Conservation (phyloP, 345 rosid species). For the Gossypium rotundifolium region DNA sequence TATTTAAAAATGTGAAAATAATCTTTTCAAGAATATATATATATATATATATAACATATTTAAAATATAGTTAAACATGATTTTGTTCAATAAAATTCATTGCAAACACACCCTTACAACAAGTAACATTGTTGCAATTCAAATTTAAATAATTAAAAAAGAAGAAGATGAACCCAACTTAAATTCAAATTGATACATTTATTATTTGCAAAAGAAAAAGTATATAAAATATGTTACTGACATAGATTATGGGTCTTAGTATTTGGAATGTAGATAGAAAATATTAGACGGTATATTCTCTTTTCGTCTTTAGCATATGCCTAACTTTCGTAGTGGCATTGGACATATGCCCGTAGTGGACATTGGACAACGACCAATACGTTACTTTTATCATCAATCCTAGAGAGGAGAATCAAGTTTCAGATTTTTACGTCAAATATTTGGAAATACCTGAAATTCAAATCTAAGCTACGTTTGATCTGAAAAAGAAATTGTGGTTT, state of each 20-base stretch:
- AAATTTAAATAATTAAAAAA: too few relatives aligned
- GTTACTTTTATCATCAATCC: neutral
- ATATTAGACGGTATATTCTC: neutral
- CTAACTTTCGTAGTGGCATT: neutral
- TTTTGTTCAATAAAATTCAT: too few relatives aligned
- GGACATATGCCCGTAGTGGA: neutral
- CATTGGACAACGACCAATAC: too few relatives aligned
- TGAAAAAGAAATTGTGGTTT: too few relatives aligned
- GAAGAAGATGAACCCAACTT: too few relatives aligned
- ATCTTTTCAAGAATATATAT: too few relatives aligned
- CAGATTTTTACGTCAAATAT: neutral
- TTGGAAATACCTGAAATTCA: neutral
- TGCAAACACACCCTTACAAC: too few relatives aligned
- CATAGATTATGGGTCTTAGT: neutral
- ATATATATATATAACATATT: too few relatives aligned
- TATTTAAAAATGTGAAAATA: too few relatives aligned
- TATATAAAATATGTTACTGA: neutral
- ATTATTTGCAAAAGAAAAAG: neutral
- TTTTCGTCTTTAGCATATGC: neutral
- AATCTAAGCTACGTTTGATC: neutral
- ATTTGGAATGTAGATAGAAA: neutral
- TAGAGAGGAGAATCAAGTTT: neutral
- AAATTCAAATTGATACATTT: too few relatives aligned
- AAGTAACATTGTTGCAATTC: too few relatives aligned
- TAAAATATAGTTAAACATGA: too few relatives aligned